Evolutionary conservation across 2,329 filamentous ascomycete genomes (phyloP).

Genomic region (Chrysoporthe deuterocubensis): DNA sequence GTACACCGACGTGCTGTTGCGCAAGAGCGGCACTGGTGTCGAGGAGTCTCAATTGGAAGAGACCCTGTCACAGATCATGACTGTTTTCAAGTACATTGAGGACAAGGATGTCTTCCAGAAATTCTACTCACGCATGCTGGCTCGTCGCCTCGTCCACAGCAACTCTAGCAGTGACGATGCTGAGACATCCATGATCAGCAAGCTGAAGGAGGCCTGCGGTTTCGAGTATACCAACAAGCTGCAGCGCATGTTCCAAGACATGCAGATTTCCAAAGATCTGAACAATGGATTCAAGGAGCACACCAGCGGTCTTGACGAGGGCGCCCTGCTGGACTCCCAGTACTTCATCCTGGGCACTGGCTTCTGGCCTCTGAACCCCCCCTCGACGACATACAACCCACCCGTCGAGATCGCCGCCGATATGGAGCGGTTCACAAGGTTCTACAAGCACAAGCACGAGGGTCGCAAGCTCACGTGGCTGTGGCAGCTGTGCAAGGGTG

Average conservation of each 20-base stretch:
- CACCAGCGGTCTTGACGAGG: conserved; percentile 65
- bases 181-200: conserved; percentile 99
- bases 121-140: conserved; percentile 96
- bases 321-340: conserved; percentile 77
- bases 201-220: conserved; percentile 96
- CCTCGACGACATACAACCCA: conserved; percentile 85
- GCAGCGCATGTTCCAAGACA: conserved; percentile 99
- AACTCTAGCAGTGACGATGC: conserved; percentile 96
- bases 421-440: conserved; percentile 85
- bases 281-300: conserved; percentile 88
- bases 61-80: conserved; percentile 92
- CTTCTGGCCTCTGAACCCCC: conserved; percentile 92
- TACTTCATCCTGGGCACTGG: conserved; percentile 95
- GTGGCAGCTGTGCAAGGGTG: conserved; percentile 98
- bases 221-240: conserved; percentile 99
- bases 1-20: conserved; percentile 89
- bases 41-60: conserved; percentile 94
- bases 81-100: conserved; percentile 99
- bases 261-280: conserved; percentile 97
- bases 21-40: conserved; percentile 89
- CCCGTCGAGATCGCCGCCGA: conserved; percentile 84
- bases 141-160: conserved; percentile 90
- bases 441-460: conserved; percentile 96
- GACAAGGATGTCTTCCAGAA: conserved; percentile 99
- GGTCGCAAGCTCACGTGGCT: conserved; percentile 97